These are phyloP conservation scores for Tephrocybe sp. DNA, from an alignment of 768 basidiomycete species.

Conservation along the genomic window DNA sequence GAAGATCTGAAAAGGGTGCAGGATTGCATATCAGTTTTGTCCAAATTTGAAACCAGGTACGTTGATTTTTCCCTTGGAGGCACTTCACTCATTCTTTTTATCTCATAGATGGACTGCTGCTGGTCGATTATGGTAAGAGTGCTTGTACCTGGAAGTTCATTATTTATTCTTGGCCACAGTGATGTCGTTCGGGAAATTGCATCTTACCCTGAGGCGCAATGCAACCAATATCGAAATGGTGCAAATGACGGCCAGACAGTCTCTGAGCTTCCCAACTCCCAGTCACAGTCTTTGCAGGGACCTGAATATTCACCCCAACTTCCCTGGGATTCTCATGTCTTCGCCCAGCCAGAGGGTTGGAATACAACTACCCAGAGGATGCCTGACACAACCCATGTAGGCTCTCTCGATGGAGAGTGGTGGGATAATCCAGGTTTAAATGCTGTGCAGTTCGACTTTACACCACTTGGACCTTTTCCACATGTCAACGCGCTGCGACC, in stretches of 20 bases:
- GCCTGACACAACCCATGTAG: not conserved
- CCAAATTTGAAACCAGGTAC: slow-evolving; percentile 38
- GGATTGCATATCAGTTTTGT: slow-evolving; percentile 54
- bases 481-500: not conserved
- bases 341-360: not conserved
- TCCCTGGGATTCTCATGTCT: not conserved
- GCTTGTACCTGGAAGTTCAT: not conserved
- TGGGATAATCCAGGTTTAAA: not conserved
- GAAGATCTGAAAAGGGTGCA: slow-evolving; percentile 58
- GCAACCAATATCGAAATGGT: not conserved
- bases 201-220: slow-evolving; percentile 23
- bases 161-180: slow-evolving; percentile 17
- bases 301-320: not conserved
- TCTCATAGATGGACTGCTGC: slow-evolving; percentile 36
- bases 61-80: not conserved
- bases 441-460: not conserved
- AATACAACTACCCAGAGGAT: not conserved
- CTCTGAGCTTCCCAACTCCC: not conserved
- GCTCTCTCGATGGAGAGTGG: not conserved
- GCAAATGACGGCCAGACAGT: not conserved
- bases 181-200: slow-evolving; percentile 36
- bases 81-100: not conserved
- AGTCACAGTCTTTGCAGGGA: not conserved
- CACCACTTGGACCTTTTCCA: not conserved
- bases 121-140: slow-evolving; percentile 38